Base-by-base conservation (phyloP, 208 protist species). In the Leishmania mexicana region DNA sequence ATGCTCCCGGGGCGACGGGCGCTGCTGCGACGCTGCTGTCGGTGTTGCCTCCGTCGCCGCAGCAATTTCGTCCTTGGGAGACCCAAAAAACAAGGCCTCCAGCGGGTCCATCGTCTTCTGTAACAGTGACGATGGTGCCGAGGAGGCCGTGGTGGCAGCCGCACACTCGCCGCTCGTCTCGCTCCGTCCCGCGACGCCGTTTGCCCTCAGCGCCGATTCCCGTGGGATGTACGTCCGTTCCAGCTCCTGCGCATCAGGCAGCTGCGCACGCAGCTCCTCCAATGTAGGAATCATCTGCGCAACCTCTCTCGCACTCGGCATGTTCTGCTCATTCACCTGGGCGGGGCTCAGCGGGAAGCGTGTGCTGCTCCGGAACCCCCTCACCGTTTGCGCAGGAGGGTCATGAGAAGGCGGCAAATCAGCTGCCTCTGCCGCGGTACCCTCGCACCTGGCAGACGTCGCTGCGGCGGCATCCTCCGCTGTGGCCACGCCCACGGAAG, bases 281-380 rank as follows among this genome's bases (percentile, higher is more conserved):
- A 87, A 54, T 57, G 90, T 85, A 17, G 93, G 91, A 67, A 96
- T 87, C 85, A 92, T 85, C 70, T 77, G 35, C 19, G 57, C 45
- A 13, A 96, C 84, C 79, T 96, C 93, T 19, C 71, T 53, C 53
- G 90, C 91, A 28, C 83, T 89, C 42, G 91, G 93, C 31, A 91
- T 81, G 57, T 96, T 94, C 6, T 65, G 84, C n/a, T 92, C 89
- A 57, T 92, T 93, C 71, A 96, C 90, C 74, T 96, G 82, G 19
- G 81, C 64, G 3, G 90, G 77, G 10, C 83, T 76, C 13, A 94
- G 76, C 28, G 74, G 87, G 73, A 96, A 96, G 28, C 78, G 75
- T 0, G 83, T 90, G 11, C 45, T 8, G 40, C 88, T 89, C 58
- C 77, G 74, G 73, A 94, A 96, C 17, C 76, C 62, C 24, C 40